Base-by-base conservation (phyloP, 2,329 filamentous ascomycete genomes). In the Microcera coccophila region DNA sequence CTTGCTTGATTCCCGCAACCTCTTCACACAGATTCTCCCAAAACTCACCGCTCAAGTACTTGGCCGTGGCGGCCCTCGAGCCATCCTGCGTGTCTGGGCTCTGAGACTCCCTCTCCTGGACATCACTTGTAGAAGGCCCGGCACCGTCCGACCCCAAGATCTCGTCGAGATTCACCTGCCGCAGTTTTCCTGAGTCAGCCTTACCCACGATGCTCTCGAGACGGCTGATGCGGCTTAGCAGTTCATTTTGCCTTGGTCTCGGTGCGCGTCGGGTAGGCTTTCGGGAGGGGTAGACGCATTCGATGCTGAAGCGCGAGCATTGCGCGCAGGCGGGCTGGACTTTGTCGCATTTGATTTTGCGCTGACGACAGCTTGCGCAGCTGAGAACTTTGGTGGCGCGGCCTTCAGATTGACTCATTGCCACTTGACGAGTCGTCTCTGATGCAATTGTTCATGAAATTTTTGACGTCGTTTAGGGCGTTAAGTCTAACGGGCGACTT, bases 291-390 rank as follows among this genome's bases (percentile, higher is more conserved):
- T 70, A 72, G 28, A 69, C 53, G 53, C 74, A 83, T 36, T 76
- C 69, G 8, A 67, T 63, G 7, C 65, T 60, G 28, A 68, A 65
- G 38, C 70, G 73, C 17, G 69, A 54, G 55, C 79, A 82, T 42
- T 75, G 73, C 5, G 63, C 60, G 57, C 81, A 84, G 19, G 47
- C 35, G 4, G 79, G 80, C 46, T 73, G 67, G 26, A 67, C 64
- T 49, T 76, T 73, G 55, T 79, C 72, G 62, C 80, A 84, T 51
- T 76, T 81, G 34, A 82, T 68, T 57, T 83, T 84, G 48, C 79
- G 74, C 48, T 78, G 74, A 45, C 82, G 78, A 53, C 82, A 86
- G n/a, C 72, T 70, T 4, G 79, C 69, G 56, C 82, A 85, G 28
- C 69, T 72, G 36, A 74, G 59, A n/a, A 66, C 64, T 45, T 68